Percentiles rank a stretch among this genome's conserved stretches.
Evolutionary conservation across 2,329 filamentous ascomycete genomes (phyloP).

Genomic region (Alternaria viburni): DNA sequence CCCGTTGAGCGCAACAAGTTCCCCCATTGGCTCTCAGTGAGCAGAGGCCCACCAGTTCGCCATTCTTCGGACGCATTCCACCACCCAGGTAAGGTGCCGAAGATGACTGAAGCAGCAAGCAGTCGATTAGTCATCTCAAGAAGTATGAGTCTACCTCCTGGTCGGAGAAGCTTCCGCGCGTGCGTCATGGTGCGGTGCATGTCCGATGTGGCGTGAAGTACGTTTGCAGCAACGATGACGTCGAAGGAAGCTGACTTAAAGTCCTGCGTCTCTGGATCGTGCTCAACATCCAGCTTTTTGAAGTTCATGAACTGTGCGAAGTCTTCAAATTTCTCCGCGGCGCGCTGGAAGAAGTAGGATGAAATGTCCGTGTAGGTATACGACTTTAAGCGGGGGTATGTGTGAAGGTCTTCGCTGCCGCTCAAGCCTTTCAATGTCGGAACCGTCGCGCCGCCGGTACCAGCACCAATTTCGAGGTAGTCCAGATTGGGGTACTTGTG

Average conservation of each 20-base stretch:
- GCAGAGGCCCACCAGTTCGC: constrained; percentile 33
- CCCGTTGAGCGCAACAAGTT: constrained; percentile 38
- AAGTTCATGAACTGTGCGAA: constrained; percentile 21
- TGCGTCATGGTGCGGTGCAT: constrained; percentile 29
- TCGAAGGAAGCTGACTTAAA: constrained; percentile 27
- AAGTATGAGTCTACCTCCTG: constrained; percentile 56
- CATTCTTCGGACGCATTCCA: constrained; percentile 37
- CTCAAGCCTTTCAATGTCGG: constrained; percentile 16
- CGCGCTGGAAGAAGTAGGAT: constrained; percentile 24
- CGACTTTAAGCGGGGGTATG: constrained; percentile 13
- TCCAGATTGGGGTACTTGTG: constrained; percentile 22
- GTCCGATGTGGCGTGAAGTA: constrained; percentile 37
- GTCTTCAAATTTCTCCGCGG: constrained; percentile 15
- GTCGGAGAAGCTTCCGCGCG: constrained; percentile 34
- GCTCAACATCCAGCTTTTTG: constrained; percentile 27
- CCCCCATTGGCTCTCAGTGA: constrained; percentile 45
- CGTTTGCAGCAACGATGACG: constrained; percentile 41
- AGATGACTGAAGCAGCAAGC: constrained; percentile 21
- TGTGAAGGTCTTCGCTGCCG: not conserved
- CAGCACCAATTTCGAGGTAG: constrained; percentile 25
- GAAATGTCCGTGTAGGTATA: constrained; percentile 30
- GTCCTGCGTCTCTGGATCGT: constrained; percentile 25
- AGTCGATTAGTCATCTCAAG: constrained; percentile 43
- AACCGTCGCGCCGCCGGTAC: constrained; percentile 20
- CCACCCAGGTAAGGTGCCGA: constrained; percentile 34